Percentiles rank a stretch among this genome's conserved stretches.
phyloP scores from a whole-genome alignment of 2,329 filamentous ascomycete species.

The Fonsecaea nubica region DNA sequence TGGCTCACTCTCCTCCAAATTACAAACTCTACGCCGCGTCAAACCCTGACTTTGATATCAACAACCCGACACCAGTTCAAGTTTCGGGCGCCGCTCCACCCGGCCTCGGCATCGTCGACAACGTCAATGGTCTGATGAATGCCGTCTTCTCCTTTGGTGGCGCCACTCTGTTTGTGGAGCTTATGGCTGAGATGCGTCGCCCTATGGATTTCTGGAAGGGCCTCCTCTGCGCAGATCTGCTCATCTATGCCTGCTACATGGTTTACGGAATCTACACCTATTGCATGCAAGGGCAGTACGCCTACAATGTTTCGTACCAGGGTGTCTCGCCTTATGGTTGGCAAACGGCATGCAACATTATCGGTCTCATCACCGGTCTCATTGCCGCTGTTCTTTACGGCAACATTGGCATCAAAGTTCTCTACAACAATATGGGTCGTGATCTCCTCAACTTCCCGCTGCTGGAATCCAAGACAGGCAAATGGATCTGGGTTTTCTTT shows the following conservation, averaged over 20 bases:
- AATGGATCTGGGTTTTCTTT: constrained; percentile 33
- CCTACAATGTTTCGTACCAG: constrained; percentile 51
- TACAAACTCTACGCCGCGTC: constrained; percentile 49
- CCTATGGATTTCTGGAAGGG: constrained; percentile 59
- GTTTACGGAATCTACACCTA: constrained; percentile 58
- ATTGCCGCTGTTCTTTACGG: constrained; percentile 51
- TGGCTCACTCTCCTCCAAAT: constrained; percentile 58
- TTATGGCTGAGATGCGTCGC: constrained; percentile 62
- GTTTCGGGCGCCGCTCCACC: constrained; percentile 27
- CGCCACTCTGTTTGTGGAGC: constrained; percentile 63
- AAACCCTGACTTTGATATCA: constrained; percentile 49
- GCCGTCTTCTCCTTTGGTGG: constrained; percentile 66
- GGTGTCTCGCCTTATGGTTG: constrained; percentile 49
- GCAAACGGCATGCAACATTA: constrained; percentile 52
- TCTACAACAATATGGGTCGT: constrained; percentile 35
- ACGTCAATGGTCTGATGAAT: constrained; percentile 60
- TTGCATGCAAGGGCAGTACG: constrained; percentile 56
- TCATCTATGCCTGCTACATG: constrained; percentile 58
- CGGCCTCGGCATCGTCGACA: constrained; percentile 53
- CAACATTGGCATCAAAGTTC: constrained; percentile 50
- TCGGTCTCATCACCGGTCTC: constrained; percentile 48
- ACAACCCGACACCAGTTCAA: constrained; percentile 49
- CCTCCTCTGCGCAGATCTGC: constrained; percentile 53
- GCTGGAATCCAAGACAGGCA: constrained; percentile 29
- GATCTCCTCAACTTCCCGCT: constrained; percentile 32